Evolutionary conservation across 1,284 basidiomycete genomes (phyloP), one percentile per base, ranked within the genome.

Genomic region (Phlebopus sp.): DNA sequence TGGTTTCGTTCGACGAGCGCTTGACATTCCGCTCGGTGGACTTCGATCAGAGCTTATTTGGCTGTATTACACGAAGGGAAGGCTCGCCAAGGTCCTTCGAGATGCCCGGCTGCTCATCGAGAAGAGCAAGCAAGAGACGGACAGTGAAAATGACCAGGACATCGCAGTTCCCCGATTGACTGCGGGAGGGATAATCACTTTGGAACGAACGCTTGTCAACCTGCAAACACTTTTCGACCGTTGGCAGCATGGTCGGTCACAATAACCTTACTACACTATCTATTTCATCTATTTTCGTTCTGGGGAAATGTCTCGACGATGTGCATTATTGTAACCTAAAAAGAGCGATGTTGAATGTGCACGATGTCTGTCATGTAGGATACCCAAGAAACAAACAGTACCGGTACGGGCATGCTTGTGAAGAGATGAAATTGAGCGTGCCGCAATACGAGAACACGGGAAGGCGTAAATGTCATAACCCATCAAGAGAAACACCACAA

Each of bases 1-100:
- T 23, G 88, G 84, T 4, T 97, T 97, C 64, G 84, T 97, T 37
- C 84, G 86, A 14, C 84, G 87, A 10, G 92, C 91, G 5, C 77
- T 97, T 11, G 87, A 92, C 64, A 74, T 84, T 25, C 86, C 89
- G 11, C 77, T 86, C 1, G 76, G 81, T 23, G 81, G 84, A 1
- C 71, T 97, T 27, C 83, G 87, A 53, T 60, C 71, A 5, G 93
- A 95, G 69, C 75, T 97, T 42, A 67, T 71, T 21, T 83, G 85
- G 76, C 72, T 92, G 48, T 97, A 95, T 68, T 74, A 81, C 63
- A 74, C 73, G 18, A 73, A 77, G 40, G 79, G 81, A 31, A 79
- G 78, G 44, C 77, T 95, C 31, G 71, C 71, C 47, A 85, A 84
- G 58, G 83, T 93, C 37, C 73, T 95, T 27, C 60, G 69, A 7